These are phyloP conservation scores for Camellia granthamiana DNA, from an alignment of 148 eudicot genomes.

Conservation along the genomic window DNA sequence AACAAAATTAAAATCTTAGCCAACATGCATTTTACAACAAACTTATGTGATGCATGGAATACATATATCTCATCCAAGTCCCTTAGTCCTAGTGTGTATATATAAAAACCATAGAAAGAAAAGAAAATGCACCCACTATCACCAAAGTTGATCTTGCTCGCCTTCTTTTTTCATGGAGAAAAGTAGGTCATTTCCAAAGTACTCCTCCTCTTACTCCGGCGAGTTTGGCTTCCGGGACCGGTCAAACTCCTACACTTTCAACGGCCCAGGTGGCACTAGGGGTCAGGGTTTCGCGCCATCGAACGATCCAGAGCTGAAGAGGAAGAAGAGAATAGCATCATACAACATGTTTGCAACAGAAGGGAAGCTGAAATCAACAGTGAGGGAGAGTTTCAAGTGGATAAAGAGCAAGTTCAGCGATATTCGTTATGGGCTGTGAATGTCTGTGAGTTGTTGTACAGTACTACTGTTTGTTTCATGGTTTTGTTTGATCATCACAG, in stretches of 20 bases:
- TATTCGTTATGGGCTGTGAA: conserved; percentile 13
- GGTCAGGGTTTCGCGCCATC: conserved; percentile 23
- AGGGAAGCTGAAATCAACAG: conserved; percentile 54
- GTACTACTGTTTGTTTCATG: too few relatives aligned
- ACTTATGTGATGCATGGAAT: too few relatives aligned
- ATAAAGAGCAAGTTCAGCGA: conserved; percentile 52
- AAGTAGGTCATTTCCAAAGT: conserved; percentile 53
- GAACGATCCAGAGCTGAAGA: conserved; percentile 49
- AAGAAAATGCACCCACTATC: too few relatives aligned
- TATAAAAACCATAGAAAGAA: too few relatives aligned
- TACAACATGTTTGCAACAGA: conserved; percentile 64
- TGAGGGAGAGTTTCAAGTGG: conserved; percentile 66
- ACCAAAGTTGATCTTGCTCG: too few relatives aligned
- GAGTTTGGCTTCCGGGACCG: conserved; percentile 34
- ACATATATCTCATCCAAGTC: too few relatives aligned
- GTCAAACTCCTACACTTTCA: conserved; percentile 47
- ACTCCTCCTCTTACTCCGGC: conserved; percentile 31
- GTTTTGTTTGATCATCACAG: too few relatives aligned
- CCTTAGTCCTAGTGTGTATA: too few relatives aligned
- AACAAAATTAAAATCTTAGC: too few relatives aligned
- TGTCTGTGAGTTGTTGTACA: too few relatives aligned
- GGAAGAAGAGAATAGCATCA: conserved; percentile 73
- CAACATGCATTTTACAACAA: too few relatives aligned
- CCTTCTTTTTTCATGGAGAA: conserved; percentile 40
- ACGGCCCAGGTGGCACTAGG: conserved; percentile 38